phyloP scores from a whole-genome alignment of 805 yeast genomes.

The Zygosaccharomyces kombuchaensis region DNA sequence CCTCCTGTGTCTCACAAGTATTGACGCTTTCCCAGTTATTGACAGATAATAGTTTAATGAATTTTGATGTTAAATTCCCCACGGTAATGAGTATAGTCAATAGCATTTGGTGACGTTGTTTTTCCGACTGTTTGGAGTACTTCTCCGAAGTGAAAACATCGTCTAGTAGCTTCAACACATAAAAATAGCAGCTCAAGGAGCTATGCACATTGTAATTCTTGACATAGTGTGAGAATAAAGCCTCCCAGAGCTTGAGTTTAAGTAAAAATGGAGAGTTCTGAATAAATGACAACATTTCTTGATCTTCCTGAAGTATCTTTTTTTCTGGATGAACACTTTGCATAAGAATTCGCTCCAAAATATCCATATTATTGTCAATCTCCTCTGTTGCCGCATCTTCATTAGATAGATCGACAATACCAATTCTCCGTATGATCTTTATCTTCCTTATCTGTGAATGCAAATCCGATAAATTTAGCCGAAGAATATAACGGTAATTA shows the following conservation, averaged over 20 bases:
- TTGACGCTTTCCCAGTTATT: slow-evolving; percentile 36
- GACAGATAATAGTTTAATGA: slow-evolving; percentile 28
- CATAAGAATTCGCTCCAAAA: slow-evolving; percentile 45
- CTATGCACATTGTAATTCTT: slow-evolving; percentile 30
- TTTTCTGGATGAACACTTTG: slow-evolving; percentile 24
- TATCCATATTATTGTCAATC: slow-evolving; percentile 27
- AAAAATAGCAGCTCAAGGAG: slow-evolving; percentile 48
- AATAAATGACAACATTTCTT: slow-evolving; percentile 59
- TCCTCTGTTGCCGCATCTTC: slow-evolving; percentile 36
- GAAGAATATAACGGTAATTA: slow-evolving; percentile 59
- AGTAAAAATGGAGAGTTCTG: slow-evolving; percentile 59
- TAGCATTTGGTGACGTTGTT: slow-evolving; percentile 41
- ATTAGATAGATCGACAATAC: slow-evolving; percentile 44
- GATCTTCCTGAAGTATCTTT: slow-evolving; percentile 34
- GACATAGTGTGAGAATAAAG: slow-evolving; percentile 55
- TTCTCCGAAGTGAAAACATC: slow-evolving; percentile 33
- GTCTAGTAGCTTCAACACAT: slow-evolving; percentile 43
- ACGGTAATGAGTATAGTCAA: slow-evolving; percentile 50
- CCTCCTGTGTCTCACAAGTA: neutral
- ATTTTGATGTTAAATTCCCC: slow-evolving; percentile 45
- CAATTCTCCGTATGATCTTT: slow-evolving; percentile 48
- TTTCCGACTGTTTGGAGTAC: slow-evolving; percentile 22
- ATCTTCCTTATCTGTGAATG: slow-evolving; percentile 64
- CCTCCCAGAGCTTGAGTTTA: slow-evolving; percentile 69
- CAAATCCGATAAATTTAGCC: slow-evolving; percentile 46